Evolutionary conservation across 31 red algal species (phyloP).

Genomic region (Asparagopsis taxiformis): DNA sequence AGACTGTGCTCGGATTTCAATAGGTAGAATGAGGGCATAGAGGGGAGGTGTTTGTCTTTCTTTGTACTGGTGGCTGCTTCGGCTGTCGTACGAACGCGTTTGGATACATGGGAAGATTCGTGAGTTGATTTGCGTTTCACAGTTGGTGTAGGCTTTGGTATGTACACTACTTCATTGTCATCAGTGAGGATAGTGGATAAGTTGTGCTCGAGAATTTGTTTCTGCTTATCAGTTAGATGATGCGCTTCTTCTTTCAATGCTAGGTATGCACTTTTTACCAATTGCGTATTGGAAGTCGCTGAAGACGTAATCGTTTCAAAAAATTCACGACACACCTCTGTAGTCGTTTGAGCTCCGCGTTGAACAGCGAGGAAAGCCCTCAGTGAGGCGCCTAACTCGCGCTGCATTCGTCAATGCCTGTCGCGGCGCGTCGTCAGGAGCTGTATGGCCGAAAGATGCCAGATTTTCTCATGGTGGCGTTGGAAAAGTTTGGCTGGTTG

Average conservation of each 20-base stretch:
- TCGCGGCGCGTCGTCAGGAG: too few species aligned
- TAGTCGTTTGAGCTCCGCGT: neutral
- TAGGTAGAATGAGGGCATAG: conserved; percentile 15
- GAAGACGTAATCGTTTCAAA: neutral
- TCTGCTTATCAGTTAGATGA: neutral
- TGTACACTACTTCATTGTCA: neutral
- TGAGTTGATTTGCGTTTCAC: neutral
- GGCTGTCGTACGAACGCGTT: neutral
- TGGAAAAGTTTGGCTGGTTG: too few species aligned
- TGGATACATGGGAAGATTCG: neutral
- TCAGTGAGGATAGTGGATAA: neutral
- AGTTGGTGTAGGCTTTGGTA: neutral
- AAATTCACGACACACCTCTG: neutral
- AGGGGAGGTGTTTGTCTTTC: neutral
- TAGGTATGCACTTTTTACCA: neutral
- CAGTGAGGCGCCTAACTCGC: neutral
- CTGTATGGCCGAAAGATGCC: too few species aligned
- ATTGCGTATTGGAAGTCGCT: neutral
- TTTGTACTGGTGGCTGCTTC: neutral
- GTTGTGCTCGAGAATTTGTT: neutral
- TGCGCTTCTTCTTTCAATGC: neutral
- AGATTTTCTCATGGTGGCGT: too few species aligned
- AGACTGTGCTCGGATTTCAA: conserved; percentile 14
- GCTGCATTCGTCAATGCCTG: too few species aligned
- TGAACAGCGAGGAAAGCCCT: neutral